Conservation (phyloP, 2,329 filamentous ascomycete species). For the Aspergillus niger region DNA sequence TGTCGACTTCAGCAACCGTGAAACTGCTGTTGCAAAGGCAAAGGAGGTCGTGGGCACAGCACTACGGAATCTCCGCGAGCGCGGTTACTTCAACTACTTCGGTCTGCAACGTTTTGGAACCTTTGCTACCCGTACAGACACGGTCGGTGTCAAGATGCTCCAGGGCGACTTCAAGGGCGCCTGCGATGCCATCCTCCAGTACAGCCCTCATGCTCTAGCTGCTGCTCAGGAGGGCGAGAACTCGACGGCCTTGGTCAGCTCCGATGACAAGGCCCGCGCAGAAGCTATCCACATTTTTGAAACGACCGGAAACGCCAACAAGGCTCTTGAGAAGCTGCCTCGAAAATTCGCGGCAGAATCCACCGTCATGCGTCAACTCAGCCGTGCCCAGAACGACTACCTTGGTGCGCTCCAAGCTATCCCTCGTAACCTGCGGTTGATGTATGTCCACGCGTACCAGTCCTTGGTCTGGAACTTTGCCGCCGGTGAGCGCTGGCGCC, state of each 20-base stretch:
- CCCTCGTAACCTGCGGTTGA: constrained; percentile 77
- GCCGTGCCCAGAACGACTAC: constrained; percentile 64
- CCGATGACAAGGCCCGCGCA: constrained; percentile 78
- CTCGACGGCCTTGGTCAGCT: constrained; percentile 55
- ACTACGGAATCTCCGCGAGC: constrained; percentile 66
- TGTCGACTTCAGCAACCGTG: constrained; percentile 45
- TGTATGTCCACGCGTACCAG: constrained; percentile 98
- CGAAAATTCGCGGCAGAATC: constrained; percentile 79
- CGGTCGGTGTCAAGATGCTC: constrained; percentile 80
- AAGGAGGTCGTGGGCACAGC: constrained; percentile 55
- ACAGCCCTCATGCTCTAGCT: constrained; percentile 64
- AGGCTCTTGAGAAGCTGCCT: constrained; percentile 70
- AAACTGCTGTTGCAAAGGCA: constrained; percentile 47
- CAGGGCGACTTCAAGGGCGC: constrained; percentile 79
- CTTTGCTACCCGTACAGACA: constrained; percentile 80
- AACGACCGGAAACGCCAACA: constrained; percentile 58
- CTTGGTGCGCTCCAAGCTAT: constrained; percentile 79
- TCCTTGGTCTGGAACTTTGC: constrained; percentile 91
- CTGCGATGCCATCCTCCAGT: constrained; percentile 74
- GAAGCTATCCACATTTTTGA: constrained; percentile 75
- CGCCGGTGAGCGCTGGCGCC: constrained; percentile 76
- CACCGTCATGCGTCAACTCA: constrained; percentile 75
- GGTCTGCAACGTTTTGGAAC: constrained; percentile 96
- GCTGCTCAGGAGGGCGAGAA: constrained; percentile 53
- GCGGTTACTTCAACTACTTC: constrained; percentile 96